phyloP scores from a whole-genome alignment of 345 rosid genomes.

The Syzygium aromaticum region DNA sequence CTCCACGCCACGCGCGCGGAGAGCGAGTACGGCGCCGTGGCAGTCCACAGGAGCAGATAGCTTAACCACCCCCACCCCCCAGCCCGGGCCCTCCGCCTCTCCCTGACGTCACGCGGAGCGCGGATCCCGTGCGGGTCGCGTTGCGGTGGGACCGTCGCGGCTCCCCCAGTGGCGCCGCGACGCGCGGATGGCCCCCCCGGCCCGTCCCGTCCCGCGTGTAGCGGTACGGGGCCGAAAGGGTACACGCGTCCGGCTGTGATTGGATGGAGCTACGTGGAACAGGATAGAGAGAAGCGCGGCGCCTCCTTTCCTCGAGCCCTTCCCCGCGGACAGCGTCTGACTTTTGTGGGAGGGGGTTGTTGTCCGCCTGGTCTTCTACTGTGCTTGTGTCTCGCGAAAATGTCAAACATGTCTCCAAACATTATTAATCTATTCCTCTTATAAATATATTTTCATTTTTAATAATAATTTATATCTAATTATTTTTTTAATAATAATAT shows the following conservation, averaged over 20 bases:
- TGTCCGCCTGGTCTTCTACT: background rate
- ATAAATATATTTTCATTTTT: background rate
- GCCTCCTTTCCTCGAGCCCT: no score
- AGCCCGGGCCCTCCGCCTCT: no score
- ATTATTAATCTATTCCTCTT: no score
- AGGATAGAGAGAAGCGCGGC: background rate
- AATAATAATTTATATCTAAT: background rate
- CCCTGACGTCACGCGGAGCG: no score
- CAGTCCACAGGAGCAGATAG: no score
- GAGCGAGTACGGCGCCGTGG: no score
- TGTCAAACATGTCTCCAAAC: no score
- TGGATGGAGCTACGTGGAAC: background rate
- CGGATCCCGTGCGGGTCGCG: background rate
- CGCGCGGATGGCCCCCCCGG: background rate
- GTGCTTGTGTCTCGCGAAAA: no score
- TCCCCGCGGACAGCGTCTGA: background rate
- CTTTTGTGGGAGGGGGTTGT: background rate
- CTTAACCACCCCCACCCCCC: no score
- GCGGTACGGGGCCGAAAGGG: background rate
- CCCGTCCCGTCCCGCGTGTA: background rate
- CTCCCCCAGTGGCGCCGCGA: background rate
- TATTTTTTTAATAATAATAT: background rate
- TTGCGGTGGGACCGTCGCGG: background rate
- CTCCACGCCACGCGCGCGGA: no score
- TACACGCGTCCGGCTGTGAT: background rate